Evolutionary conservation across 2,329 filamentous ascomycete species (phyloP), one percentile per base, ranked within the genome.

Genomic region (Colletotrichum agaves): DNA sequence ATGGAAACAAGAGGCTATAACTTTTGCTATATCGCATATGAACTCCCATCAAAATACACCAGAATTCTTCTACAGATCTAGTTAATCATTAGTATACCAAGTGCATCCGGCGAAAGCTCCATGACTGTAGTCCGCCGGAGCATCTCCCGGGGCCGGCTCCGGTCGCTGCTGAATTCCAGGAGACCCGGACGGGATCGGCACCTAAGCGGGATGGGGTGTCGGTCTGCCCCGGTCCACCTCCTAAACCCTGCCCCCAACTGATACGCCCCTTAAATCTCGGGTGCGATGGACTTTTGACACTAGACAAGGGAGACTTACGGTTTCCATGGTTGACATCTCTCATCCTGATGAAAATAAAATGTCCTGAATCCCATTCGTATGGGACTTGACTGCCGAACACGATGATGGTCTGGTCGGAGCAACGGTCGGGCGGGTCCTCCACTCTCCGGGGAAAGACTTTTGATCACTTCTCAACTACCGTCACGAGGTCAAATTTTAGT

Each of bases 261-360:
- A 35, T 57, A 62, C 49, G 17, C 63, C 63, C 63, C 57, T 66
- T 33, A 49, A 61, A 61, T 66, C 13, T 63, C 61, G 53, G 43
- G 17, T 35, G 5, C 31, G 35, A 5, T n/a, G 13, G 31, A 23
- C 21, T 15, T 44, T 66, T n/a, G 27, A 50, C 27, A 17, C 33
- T 49, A 43, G 31, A 13, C 11, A 17, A 33, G 21, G 43, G 33
- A 27, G 5, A 10, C 35, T 21, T 7, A 52, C 17, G 23, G 15
- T 46, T 33, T 7, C 15, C 13, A 35, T 27, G 47, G 13, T 19
- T 49, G 8, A 33, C 31, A 15, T 31, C 17, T 13, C 35, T 13
- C 15, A 21, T 53, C 10, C n/a, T 31, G 17, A 21, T 37, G 49
- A 31, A 5, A 17, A 27, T 23, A 19, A 49, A 17, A 39, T 59